phyloP scores from a whole-genome alignment of 495 filamentous ascomycete species.

The Hypoxylon intermedium region DNA sequence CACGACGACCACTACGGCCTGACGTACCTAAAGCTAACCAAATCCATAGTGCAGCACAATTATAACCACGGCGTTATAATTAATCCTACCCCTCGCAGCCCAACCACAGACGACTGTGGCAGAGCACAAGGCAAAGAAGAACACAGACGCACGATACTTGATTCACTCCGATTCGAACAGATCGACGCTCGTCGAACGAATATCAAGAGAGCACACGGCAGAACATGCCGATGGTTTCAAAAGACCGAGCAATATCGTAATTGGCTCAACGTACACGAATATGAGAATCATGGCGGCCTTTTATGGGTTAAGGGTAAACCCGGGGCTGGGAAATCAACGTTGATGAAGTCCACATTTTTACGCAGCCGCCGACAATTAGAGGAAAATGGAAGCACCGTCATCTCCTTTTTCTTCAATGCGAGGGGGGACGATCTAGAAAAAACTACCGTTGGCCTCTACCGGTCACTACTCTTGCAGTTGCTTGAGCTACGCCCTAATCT shows the following conservation, averaged over 20 bases:
- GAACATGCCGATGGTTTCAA: constrained; percentile 61
- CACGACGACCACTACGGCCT: too few species aligned
- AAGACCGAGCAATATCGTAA: constrained; percentile 46
- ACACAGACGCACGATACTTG: constrained; percentile 21
- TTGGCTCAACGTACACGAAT: constrained; percentile 55
- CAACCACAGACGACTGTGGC: not conserved
- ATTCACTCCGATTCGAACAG: constrained; percentile 48
- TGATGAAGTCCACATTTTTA: constrained; percentile 51
- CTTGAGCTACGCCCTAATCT: constrained; percentile 32
- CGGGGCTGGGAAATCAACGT: constrained; percentile 62
- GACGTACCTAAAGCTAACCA: not conserved
- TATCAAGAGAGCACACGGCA: constrained; percentile 47
- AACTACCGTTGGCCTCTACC: constrained; percentile 61
- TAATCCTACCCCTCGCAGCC: not conserved
- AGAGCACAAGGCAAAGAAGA: not conserved
- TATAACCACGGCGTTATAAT: not conserved
- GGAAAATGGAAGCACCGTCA: constrained; percentile 14
- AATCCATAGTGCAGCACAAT: not conserved
- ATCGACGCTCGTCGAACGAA: constrained; percentile 48
- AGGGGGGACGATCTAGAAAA: constrained; percentile 58
- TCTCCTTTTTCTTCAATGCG: constrained; percentile 61
- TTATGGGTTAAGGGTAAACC: constrained; percentile 67
- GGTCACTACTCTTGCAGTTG: constrained; percentile 54
- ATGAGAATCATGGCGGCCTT: constrained; percentile 55
- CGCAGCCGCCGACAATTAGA: constrained; percentile 7